Evolutionary conservation across 2,329 filamentous ascomycete genomes (phyloP).

Genomic region (Penicillium hordei): DNA sequence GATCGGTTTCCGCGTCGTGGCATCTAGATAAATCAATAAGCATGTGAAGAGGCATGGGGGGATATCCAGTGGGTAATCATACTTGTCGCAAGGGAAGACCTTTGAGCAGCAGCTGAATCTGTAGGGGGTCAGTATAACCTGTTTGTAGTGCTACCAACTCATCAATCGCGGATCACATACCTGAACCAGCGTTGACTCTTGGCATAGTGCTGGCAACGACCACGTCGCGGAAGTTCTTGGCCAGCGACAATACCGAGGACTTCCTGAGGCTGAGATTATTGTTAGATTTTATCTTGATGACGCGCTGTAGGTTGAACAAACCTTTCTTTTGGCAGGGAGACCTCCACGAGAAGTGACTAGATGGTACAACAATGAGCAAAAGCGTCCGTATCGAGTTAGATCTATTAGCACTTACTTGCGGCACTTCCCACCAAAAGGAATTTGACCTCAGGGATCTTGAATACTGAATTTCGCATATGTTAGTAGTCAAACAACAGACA

Average conservation of each 20-base stretch:
- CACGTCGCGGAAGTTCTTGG: slow-evolving; percentile 54
- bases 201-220: slow-evolving; percentile 55
- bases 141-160: neutral
- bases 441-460: slow-evolving; percentile 74
- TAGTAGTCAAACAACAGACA: neutral
- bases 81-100: slow-evolving; percentile 59
- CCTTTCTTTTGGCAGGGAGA: slow-evolving; percentile 39
- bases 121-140: slow-evolving; percentile 13
- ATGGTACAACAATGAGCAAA: slow-evolving; percentile 8
- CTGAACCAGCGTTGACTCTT: slow-evolving; percentile 60
- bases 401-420: slow-evolving; percentile 38
- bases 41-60: neutral
- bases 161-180: slow-evolving; percentile 29
- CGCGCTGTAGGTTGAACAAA: slow-evolving; percentile 19
- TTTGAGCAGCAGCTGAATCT: slow-evolving; percentile 59
- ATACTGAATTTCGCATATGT: slow-evolving; percentile 44
- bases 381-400: neutral
- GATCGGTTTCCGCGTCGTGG: slow-evolving; percentile 69
- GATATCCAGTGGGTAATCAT: slow-evolving; percentile 21
- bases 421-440: slow-evolving; percentile 69
- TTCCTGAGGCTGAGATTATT: slow-evolving; percentile 44
- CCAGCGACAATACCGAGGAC: slow-evolving; percentile 56
- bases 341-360: slow-evolving; percentile 33
- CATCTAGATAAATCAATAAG: slow-evolving; percentile 51
- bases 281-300: neutral